phyloP scores from a whole-genome alignment of 2,329 filamentous ascomycete genomes.

The Xylariaceae sp. region DNA sequence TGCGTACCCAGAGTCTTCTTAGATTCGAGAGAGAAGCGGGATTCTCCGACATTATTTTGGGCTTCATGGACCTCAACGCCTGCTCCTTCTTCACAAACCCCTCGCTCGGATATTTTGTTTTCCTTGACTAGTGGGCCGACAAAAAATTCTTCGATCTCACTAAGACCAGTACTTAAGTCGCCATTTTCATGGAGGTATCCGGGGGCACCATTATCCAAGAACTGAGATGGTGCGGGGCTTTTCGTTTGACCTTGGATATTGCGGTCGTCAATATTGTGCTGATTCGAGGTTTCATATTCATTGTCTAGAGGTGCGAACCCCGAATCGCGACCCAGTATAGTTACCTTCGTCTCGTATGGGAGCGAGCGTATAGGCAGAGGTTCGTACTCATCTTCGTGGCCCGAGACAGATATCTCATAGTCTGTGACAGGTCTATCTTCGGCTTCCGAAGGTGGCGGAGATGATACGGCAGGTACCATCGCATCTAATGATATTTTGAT shows the following conservation, averaged over 20 bases:
- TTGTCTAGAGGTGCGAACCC: conserved; percentile 30
- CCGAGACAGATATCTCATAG: conserved; percentile 31
- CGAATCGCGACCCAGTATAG: conserved; percentile 46
- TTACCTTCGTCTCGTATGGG: conserved; percentile 47
- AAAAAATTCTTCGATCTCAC: conserved; percentile 32
- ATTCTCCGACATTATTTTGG: conserved; percentile 17
- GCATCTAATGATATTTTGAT: conserved; percentile 42
- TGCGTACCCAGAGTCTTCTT: conserved; percentile 37
- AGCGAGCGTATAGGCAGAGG: conserved; percentile 38
- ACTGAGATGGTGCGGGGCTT: background rate
- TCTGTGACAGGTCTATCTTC: conserved; percentile 24
- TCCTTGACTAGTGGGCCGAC: conserved; percentile 29
- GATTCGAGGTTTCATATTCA: background rate
- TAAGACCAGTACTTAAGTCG: conserved; percentile 26
- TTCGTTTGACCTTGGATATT: conserved; percentile 9
- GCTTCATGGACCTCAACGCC: background rate
- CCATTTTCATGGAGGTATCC: conserved; percentile 21
- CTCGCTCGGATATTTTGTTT: conserved; percentile 18
- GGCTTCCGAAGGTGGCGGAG: conserved; percentile 27
- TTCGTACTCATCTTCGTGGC: conserved; percentile 39
- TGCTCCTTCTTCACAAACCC: conserved; percentile 10
- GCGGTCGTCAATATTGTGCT: conserved; percentile 7
- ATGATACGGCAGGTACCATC: conserved; percentile 20
- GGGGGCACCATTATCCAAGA: background rate
- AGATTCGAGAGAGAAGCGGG: conserved; percentile 29